phyloP scores from a whole-genome alignment of 1,139 yeast genomes.

The Debaryomycetaceae sp. region DNA sequence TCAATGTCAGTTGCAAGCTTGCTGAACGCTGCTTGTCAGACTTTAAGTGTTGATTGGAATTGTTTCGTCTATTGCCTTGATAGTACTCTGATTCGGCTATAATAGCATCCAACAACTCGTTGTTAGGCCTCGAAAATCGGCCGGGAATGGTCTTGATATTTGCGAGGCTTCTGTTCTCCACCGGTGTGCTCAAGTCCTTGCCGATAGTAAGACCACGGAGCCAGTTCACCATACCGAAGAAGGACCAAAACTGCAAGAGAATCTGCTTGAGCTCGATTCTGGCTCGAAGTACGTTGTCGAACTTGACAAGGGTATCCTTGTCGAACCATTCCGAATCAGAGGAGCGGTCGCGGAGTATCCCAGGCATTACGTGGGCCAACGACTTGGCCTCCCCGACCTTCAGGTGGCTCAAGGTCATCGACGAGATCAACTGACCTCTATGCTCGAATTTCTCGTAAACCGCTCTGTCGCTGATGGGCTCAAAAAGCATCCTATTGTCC shows the following conservation, averaged over 20 bases:
- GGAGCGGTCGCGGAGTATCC: conserved; percentile 25
- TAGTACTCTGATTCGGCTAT: conserved; percentile 22
- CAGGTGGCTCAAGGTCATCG: conserved; percentile 31
- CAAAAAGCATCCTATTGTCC: conserved; percentile 35
- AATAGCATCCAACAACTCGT: conserved; percentile 24
- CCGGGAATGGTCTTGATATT: conserved; percentile 33
- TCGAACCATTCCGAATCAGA: conserved; percentile 11
- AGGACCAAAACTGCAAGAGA: conserved; percentile 43
- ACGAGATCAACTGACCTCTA: conserved; percentile 22
- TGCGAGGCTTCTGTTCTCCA: conserved; percentile 29
- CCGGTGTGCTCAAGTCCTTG: conserved; percentile 32
- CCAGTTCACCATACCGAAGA: conserved; percentile 40
- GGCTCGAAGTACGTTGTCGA: conserved; percentile 35
- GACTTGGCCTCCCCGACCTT: conserved; percentile 41
- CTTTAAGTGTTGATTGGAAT: neutral
- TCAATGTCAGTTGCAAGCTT: neutral
- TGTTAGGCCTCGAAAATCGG: conserved; percentile 18
- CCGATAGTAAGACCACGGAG: conserved; percentile 33
- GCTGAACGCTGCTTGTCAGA: neutral
- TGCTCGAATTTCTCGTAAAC: conserved; percentile 17
- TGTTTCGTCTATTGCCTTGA: neutral
- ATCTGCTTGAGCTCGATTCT: conserved; percentile 41
- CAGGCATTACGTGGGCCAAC: conserved; percentile 24
- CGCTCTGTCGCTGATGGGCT: conserved; percentile 23
- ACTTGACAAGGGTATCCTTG: conserved; percentile 28